phyloP scores from a whole-genome alignment of 352 stramenopile species.

The Phytophthora kernoviae region DNA sequence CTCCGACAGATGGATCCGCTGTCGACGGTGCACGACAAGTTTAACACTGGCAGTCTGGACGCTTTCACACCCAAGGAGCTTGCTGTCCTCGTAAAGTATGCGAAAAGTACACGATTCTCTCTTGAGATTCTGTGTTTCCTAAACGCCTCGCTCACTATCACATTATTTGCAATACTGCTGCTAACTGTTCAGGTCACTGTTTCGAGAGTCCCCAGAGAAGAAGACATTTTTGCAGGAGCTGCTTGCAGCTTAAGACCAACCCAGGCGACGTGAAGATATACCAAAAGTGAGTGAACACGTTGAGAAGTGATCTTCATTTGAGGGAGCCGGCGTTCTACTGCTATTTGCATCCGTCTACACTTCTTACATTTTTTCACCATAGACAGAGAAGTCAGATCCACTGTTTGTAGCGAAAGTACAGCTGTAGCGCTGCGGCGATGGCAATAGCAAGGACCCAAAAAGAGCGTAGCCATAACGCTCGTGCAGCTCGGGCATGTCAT shows the following conservation, averaged over 20 bases:
- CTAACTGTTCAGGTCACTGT: conserved; percentile 47
- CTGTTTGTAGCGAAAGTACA: conserved; percentile 87
- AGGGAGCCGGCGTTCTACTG: conserved; percentile 1
- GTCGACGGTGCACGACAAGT: conserved; percentile 62
- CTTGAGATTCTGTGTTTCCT: neutral
- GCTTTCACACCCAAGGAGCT: conserved; percentile 54
- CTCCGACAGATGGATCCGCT: conserved; percentile 57
- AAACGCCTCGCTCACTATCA: conserved; percentile 3
- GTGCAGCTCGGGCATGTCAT: conserved; percentile 88
- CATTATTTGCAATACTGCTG: conserved; percentile 5
- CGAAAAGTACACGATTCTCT: neutral
- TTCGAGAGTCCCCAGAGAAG: conserved; percentile 63
- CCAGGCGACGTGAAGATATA: neutral
- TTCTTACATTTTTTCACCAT: conserved; percentile 5
- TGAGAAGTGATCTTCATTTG: conserved; percentile 2
- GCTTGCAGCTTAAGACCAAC: conserved; percentile 14
- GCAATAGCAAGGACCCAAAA: conserved; percentile 82
- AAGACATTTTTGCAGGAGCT: conserved; percentile 48
- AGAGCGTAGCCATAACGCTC: conserved; percentile 79
- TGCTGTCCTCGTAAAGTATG: conserved; percentile 51
- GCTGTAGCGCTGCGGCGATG: conserved; percentile 67
- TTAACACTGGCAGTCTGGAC: conserved; percentile 43
- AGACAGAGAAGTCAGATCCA: conserved; percentile 62
- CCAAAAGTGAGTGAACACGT: neutral
- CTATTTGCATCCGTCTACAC: conserved; percentile 1